These are phyloP conservation scores for Hypomyces rosellus DNA, from an alignment of 2,329 filamentous ascomycete genomes.

Conservation along the genomic window DNA sequence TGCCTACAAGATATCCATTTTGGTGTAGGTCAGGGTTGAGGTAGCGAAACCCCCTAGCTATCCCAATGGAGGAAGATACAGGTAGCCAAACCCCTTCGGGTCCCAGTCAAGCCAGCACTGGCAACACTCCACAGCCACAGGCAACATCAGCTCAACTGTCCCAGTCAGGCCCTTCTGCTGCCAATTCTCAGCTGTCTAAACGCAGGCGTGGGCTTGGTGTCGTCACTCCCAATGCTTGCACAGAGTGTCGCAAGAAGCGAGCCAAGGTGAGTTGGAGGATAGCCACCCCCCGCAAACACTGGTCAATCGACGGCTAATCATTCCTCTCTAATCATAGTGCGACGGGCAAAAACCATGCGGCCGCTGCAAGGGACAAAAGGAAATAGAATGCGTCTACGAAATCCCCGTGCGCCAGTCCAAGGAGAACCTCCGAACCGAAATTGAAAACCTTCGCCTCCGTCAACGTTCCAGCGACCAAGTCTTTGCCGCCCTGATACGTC, in stretches of 20 bases:
- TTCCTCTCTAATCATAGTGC: conserved; percentile 35
- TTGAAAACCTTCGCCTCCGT: conserved; percentile 49
- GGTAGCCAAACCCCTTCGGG: conserved; percentile 23
- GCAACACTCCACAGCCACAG: conserved; percentile 28
- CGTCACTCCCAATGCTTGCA: conserved; percentile 55
- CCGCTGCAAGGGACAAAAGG: conserved; percentile 49
- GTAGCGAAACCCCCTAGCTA: too few species aligned
- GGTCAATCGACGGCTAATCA: neutral
- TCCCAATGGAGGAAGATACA: conserved; percentile 17
- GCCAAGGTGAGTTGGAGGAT: conserved; percentile 42
- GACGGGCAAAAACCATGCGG: conserved; percentile 52
- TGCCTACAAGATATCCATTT: too few species aligned
- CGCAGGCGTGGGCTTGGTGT: conserved; percentile 48
- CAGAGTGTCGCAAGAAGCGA: conserved; percentile 56
- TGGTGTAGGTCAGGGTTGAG: too few species aligned
- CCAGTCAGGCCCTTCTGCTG: conserved; percentile 12
- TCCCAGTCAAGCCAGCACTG: conserved; percentile 25
- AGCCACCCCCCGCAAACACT: neutral
- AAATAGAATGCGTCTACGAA: conserved; percentile 54
- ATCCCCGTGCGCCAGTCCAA: conserved; percentile 58
- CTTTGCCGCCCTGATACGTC: conserved; percentile 45
- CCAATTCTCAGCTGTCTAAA: conserved; percentile 36
- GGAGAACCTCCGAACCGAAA: conserved; percentile 53
- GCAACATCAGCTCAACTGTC: conserved; percentile 15
- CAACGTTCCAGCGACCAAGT: conserved; percentile 51